Percentiles rank a stretch among this genome's conserved stretches.
phyloP scores from a whole-genome alignment of 805 yeast genomes.

The Metschnikowia noctiluminum region DNA sequence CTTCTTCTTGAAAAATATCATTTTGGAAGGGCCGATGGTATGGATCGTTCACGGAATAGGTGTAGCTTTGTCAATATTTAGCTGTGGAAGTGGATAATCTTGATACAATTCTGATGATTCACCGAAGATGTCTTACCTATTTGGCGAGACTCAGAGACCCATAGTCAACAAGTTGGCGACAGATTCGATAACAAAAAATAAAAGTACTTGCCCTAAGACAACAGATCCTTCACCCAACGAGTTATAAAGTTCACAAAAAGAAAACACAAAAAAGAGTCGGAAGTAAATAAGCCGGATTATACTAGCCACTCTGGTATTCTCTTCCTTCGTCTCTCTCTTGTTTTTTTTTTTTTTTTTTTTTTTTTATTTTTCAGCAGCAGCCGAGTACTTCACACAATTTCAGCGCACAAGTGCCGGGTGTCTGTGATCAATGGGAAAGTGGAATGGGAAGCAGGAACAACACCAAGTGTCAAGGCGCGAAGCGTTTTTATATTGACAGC shows the following conservation, averaged over 20 bases:
- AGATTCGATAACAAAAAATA: neutral
- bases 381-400: neutral
- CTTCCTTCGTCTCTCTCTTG: neutral
- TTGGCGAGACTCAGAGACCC: slow-evolving; percentile 9
- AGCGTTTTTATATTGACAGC: neutral
- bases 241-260: neutral
- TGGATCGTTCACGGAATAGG: no score
- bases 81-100: neutral
- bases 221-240: neutral
- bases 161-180: neutral
- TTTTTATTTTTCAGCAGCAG: neutral
- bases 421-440: neutral
- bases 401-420: neutral
- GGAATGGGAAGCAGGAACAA: no score
- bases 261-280: neutral
- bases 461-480: no score
- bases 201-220: neutral
- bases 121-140: slow-evolving; percentile 9
- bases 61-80: no score
- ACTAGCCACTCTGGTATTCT: neutral
- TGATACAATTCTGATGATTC: neutral
- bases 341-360: slow-evolving; percentile 1
- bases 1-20: slow-evolving; percentile 24
- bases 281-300: neutral
- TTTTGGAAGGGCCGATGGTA: neutral